These are phyloP conservation scores for Candida ortonii DNA, from an alignment of 805 yeast species.

Conservation along the genomic window DNA sequence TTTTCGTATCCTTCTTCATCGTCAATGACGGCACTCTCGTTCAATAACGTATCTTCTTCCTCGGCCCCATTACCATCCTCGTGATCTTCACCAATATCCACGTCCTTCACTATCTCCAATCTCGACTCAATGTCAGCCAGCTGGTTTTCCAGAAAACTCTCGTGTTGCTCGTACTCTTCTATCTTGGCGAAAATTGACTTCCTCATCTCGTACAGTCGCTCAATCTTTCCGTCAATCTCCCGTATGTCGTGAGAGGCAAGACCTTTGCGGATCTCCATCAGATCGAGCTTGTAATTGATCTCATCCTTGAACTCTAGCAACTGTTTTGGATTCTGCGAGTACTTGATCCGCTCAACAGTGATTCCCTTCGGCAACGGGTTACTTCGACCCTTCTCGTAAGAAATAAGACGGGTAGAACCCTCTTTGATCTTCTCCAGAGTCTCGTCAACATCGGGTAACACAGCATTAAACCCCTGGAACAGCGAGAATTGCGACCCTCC, in stretches of 20 bases:
- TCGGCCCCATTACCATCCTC: conserved; percentile 15
- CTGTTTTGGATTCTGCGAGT: conserved; percentile 41
- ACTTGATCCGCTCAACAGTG: conserved; percentile 39
- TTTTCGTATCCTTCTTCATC: conserved; percentile 18
- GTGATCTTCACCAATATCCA: conserved; percentile 29
- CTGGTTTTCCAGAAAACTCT: conserved; percentile 51
- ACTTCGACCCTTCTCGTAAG: conserved; percentile 11
- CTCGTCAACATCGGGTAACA: conserved; percentile 49
- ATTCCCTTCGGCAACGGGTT: conserved; percentile 37
- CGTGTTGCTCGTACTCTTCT: conserved; percentile 59
- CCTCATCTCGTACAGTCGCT: conserved; percentile 49
- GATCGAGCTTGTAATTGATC: conserved; percentile 47
- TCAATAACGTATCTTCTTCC: conserved; percentile 7
- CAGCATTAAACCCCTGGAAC: conserved; percentile 68
- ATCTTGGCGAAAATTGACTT: conserved; percentile 55
- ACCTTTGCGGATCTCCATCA: conserved; percentile 61
- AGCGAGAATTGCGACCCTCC: conserved; percentile 42
- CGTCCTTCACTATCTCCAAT: conserved; percentile 41
- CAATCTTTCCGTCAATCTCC: conserved; percentile 59
- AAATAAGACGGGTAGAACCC: conserved; percentile 20
- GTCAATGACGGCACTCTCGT: conserved; percentile 11
- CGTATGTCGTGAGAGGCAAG: conserved; percentile 61
- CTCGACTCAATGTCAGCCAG: conserved; percentile 43
- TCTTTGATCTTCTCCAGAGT: conserved; percentile 32
- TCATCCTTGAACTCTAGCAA: conserved; percentile 37